Conservation (phyloP, 306 rosid species). For the Spatholobus suberectus region DNA sequence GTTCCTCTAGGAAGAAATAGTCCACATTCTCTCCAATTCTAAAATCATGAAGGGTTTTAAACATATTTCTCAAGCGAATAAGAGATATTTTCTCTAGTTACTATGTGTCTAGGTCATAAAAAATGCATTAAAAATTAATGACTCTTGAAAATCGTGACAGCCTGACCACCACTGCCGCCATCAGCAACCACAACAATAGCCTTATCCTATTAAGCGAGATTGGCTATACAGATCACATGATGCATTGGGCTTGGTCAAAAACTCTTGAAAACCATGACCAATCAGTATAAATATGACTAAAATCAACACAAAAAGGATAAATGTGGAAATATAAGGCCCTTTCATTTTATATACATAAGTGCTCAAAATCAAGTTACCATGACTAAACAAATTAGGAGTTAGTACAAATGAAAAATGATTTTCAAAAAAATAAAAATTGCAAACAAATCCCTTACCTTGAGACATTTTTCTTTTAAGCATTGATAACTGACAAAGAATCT, state of each 20-base stretch:
- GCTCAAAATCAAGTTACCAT: conserved; percentile 14
- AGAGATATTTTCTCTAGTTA: conserved; percentile 12
- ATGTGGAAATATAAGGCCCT: not conserved
- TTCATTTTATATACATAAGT: not conserved
- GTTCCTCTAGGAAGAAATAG: not conserved
- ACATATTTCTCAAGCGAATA: conserved; percentile 17
- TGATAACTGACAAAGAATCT: conserved; percentile 86
- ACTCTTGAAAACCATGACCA: conserved; percentile 7
- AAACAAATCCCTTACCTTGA: conserved; percentile 64
- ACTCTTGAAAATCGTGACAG: not conserved
- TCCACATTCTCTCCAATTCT: not conserved
- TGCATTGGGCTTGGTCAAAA: not conserved
- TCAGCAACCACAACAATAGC: not conserved
- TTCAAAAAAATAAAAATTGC: not conserved
- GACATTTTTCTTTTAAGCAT: conserved; percentile 96
- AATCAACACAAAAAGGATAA: conserved; percentile 14
- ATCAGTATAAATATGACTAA: conserved; percentile 8
- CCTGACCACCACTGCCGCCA: not conserved
- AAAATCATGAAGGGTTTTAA: conserved; percentile 8
- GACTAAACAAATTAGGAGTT: conserved; percentile 27
- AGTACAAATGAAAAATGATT: conserved; percentile 22
- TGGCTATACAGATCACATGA: not conserved
- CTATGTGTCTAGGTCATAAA: not conserved
- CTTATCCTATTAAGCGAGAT: not conserved
- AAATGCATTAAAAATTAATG: conserved; percentile 14